Evolutionary conservation across 257 asterid species (phyloP), one percentile per base, ranked within the genome.

Genomic region (Echium plantagineum): DNA sequence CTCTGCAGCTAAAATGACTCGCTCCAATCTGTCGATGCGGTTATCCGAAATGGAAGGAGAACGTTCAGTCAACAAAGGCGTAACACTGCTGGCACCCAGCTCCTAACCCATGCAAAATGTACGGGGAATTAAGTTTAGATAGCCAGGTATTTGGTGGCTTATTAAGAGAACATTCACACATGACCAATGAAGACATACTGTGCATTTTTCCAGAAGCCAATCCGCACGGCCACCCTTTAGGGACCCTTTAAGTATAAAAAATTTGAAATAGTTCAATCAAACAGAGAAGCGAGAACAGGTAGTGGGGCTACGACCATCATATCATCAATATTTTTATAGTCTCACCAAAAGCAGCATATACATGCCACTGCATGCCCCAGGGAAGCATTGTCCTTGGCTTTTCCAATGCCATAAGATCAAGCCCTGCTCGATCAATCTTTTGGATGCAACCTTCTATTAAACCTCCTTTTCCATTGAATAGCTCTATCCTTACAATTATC

Each of bases 201-300:
- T 86, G 87, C 98, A 89, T 86, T 93, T 93, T 81, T 93, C 98
- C 57, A 86, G 90, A 10, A 93, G 94, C 98, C 98, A 93, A 80
- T 89, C 98, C 57, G 90, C 90, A n/a, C 98, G 80, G 31, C 98
- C 95, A 64, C 98, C 98, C 81, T 93, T 93, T 17, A 93, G 75
- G 59, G 94, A 78, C 64, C 98, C 98, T 91, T 42, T 1, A 42
- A 42, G 49, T 10, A 42, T 12, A 42, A 17, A 42, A 13, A 42
- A 12, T 10, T 42, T 13, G 16, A 42, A 42, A 7, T 42, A 42
- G 5, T 10, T 42, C 0, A 53, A 53, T n/a, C 28, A 19, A 19
- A 53, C 5, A 17, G 28, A n/a, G 28, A 18, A 19, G 15, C 4
- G 22, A 53, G 8, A 52, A 52, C 5, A 16, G 22, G 5, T 4